Evolutionary conservation across 2,329 filamentous ascomycete genomes (phyloP).

Genomic region (Rutstroemia sydowiana): DNA sequence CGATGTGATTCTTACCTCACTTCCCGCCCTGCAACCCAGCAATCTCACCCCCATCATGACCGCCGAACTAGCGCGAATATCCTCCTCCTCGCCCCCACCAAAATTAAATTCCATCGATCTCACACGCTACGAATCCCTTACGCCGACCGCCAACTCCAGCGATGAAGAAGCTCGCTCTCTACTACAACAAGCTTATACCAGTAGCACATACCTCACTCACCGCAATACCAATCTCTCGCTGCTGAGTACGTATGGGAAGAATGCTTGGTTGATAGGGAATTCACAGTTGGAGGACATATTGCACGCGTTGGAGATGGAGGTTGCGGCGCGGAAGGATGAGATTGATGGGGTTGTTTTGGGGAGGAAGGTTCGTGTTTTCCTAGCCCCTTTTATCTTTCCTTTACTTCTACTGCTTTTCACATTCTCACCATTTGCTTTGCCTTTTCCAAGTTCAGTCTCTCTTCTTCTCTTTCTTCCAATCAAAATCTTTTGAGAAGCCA

Average conservation of each 20-base stretch:
- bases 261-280: slow-evolving; percentile 86
- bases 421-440: too few relatives aligned
- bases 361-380: too few relatives aligned
- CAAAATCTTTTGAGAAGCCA: too few relatives aligned
- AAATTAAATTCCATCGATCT: slow-evolving; percentile 60
- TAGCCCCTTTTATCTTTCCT: too few relatives aligned
- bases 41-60: slow-evolving; percentile 59
- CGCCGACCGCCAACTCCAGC: slow-evolving; percentile 23
- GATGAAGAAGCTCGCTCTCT: slow-evolving; percentile 29
- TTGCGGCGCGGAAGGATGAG: slow-evolving; percentile 59
- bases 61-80: slow-evolving; percentile 46
- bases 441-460: too few relatives aligned
- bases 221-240: slow-evolving; percentile 22
- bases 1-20: too few relatives aligned
- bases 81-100: neutral
- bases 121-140: slow-evolving; percentile 44
- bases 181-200: slow-evolving; percentile 45
- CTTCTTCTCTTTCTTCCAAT: too few relatives aligned
- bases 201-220: slow-evolving; percentile 47
- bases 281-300: slow-evolving; percentile 69
- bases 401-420: too few relatives aligned
- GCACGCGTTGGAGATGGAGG: slow-evolving; percentile 62
- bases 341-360: slow-evolving; percentile 67
- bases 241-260: slow-evolving; percentile 53
- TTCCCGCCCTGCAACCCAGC: slow-evolving; percentile 46